A percentile compares a stretch with the other conserved stretches of the same genome.
Evolutionary conservation across 176 grass and related monocot species (phyloP).

Genomic region (Avena eriantha): DNA sequence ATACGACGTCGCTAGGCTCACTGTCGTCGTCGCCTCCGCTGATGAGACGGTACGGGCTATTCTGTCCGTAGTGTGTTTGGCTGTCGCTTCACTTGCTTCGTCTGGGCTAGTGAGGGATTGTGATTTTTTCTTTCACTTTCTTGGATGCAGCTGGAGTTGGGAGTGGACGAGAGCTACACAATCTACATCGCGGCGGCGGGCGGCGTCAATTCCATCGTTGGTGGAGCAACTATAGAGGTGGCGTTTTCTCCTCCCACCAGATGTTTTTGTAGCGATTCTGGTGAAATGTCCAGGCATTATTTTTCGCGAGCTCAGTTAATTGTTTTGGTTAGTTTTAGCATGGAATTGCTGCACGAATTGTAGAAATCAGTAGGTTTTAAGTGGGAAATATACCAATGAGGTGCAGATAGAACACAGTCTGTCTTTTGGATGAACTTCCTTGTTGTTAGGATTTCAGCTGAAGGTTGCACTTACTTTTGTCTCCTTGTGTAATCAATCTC

Average conservation of each 20-base stretch:
- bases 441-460: not conserved
- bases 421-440: not conserved
- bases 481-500: not conserved
- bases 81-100: not conserved
- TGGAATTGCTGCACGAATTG: not conserved
- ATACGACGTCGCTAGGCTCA: slow-evolving; percentile 67
- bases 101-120: not conserved
- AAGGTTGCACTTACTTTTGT: not conserved
- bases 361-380: not conserved
- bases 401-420: not conserved
- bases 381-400: not conserved
- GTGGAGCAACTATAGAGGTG: slow-evolving; percentile 85
- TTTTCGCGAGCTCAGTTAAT: not conserved
- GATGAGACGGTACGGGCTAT: slow-evolving; percentile 67
- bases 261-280: not conserved
- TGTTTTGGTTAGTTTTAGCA: not conserved
- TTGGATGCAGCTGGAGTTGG: slow-evolving; percentile 60
- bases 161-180: slow-evolving; percentile 90
- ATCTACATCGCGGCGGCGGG: slow-evolving; percentile 54
- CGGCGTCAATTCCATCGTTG: slow-evolving; percentile 65
- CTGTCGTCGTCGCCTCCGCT: slow-evolving; percentile 70
- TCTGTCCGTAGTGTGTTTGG: not conserved
- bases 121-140: not conserved
- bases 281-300: not conserved
- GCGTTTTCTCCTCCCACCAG: not conserved